A percentile compares a stretch with the other conserved stretches of the same genome.
Conservation (phyloP, 768 basidiomycete species). For the Pleurotus sapidus region DNA sequence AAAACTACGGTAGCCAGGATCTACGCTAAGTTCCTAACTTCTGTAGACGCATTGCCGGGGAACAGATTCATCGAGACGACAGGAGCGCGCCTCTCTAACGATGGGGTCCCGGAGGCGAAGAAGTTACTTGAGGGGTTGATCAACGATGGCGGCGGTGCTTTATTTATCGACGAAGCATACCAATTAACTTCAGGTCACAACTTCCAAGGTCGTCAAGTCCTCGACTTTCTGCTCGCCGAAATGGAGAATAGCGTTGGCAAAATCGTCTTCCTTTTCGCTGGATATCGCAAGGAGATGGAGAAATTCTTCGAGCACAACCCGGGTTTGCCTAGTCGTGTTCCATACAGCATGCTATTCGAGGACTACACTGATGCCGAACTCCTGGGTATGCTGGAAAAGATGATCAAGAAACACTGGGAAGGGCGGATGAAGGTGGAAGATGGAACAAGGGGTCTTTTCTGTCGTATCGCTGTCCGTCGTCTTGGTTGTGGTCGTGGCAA, state of each 20-base stretch:
- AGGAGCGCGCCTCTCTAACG: conserved; percentile 54
- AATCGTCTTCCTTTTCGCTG: conserved; percentile 68
- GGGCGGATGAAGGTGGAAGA: conserved; percentile 55
- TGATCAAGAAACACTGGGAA: conserved; percentile 41
- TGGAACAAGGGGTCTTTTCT: conserved; percentile 51
- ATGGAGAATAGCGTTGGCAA: conserved; percentile 70
- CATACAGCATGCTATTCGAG: conserved; percentile 52
- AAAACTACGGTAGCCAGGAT: conserved; percentile 69
- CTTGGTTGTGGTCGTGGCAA: conserved; percentile 58
- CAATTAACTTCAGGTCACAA: conserved; percentile 53
- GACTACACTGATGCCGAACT: conserved; percentile 63
- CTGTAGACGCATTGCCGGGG: conserved; percentile 51
- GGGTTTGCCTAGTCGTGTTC: conserved; percentile 66
- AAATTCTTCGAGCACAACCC: conserved; percentile 78
- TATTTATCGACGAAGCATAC: conserved; percentile 75
- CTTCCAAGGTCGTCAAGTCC: conserved; percentile 49
- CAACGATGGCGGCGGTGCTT: conserved; percentile 55
- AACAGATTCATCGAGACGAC: conserved; percentile 59
- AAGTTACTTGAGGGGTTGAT: conserved; percentile 45
- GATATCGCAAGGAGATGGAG: conserved; percentile 73
- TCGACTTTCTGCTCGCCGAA: conserved; percentile 70
- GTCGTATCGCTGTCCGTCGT: conserved; percentile 55
- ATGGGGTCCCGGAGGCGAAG: conserved; percentile 52
- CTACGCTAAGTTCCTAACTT: conserved; percentile 61
- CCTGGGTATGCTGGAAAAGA: conserved; percentile 47